These are phyloP conservation scores for Verticillium isaacii DNA, from an alignment of 2,329 filamentous ascomycete genomes.

Conservation along the genomic window DNA sequence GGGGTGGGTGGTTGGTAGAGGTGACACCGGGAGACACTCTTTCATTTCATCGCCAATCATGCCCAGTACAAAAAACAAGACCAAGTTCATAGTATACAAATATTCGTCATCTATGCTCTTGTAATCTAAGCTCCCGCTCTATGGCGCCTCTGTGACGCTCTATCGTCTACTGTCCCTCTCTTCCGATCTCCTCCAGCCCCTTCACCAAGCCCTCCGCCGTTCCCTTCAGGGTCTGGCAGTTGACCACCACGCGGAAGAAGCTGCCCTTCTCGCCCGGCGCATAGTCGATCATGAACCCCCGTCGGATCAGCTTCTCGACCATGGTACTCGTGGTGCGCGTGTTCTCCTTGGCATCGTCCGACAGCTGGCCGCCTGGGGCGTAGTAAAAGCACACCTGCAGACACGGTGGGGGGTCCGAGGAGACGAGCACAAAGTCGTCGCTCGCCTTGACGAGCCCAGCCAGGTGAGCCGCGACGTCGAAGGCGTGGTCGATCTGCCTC, in stretches of 20 bases:
- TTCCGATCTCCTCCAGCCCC: conserved; percentile 44
- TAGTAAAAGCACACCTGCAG: conserved; percentile 96
- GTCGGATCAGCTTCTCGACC: conserved; percentile 38
- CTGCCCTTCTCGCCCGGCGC: conserved; percentile 51
- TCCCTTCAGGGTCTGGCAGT: conserved; percentile 45
- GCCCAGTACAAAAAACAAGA: too few species aligned
- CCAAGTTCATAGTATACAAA: too few species aligned
- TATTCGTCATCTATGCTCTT: neutral
- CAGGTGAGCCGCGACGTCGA: conserved; percentile 66
- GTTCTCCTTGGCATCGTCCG: conserved; percentile 36
- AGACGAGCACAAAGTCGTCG: conserved; percentile 65
- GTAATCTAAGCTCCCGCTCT: too few species aligned
- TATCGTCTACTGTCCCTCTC: conserved; percentile 12
- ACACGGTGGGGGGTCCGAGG: conserved; percentile 74
- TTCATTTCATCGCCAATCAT: too few species aligned
- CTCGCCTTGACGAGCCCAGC: conserved; percentile 50
- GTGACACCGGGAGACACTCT: too few species aligned
- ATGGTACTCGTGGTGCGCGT: conserved; percentile 44
- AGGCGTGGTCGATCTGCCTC: conserved; percentile 65
- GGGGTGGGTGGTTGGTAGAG: neutral
- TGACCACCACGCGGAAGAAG: conserved; percentile 57
- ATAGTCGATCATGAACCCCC: conserved; percentile 59
- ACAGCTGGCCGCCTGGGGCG: conserved; percentile 51
- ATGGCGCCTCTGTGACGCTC: neutral
- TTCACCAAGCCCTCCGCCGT: conserved; percentile 50